Conservation (phyloP, 495 filamentous ascomycete species). For the Penicillium egyptiacum region DNA sequence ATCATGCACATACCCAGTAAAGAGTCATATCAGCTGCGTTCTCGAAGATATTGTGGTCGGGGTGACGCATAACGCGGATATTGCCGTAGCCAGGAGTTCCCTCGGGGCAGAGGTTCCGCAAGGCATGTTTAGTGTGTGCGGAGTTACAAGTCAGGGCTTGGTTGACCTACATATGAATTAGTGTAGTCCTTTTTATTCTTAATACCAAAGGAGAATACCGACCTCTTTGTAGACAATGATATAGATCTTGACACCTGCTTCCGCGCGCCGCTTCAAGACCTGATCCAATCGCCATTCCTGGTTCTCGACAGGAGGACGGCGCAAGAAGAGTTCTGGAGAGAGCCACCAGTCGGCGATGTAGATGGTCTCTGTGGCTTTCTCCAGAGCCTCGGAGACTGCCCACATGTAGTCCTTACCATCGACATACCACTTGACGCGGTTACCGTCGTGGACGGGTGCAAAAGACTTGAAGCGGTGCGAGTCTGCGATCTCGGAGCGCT, state of each 20-base stretch:
- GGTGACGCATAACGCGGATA: slow-evolving; percentile 86
- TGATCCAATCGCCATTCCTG: slow-evolving; percentile 90
- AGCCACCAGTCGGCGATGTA: slow-evolving; percentile 99
- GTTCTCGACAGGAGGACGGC: slow-evolving; percentile 74
- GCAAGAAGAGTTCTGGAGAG: slow-evolving; percentile 87
- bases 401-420: slow-evolving; percentile 92
- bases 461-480: slow-evolving; percentile 84
- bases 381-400: slow-evolving; percentile 84
- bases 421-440: slow-evolving; percentile 95
- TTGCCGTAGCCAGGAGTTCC: slow-evolving; percentile 80
- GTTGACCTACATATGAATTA: slow-evolving; percentile 45
- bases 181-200: neutral
- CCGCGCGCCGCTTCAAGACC: slow-evolving; percentile 80
- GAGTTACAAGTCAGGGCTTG: slow-evolving; percentile 91
- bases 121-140: slow-evolving; percentile 84
- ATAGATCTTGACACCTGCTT: slow-evolving; percentile 92
- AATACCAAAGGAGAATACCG: neutral
- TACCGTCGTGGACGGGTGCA: slow-evolving; percentile 79
- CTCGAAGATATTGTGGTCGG: slow-evolving; percentile 92
- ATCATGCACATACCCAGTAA: slow-evolving; percentile 65
- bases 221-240: slow-evolving; percentile 91
- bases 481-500: slow-evolving; percentile 68
- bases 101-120: slow-evolving; percentile 76
- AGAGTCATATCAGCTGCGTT: slow-evolving; percentile 96
- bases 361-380: slow-evolving; percentile 85